A percentile compares a stretch with the other conserved stretches of the same genome.
These are phyloP conservation scores for Paramecium sexaurelia DNA, from an alignment of 73 alveolate species.

Conservation along the genomic window DNA sequence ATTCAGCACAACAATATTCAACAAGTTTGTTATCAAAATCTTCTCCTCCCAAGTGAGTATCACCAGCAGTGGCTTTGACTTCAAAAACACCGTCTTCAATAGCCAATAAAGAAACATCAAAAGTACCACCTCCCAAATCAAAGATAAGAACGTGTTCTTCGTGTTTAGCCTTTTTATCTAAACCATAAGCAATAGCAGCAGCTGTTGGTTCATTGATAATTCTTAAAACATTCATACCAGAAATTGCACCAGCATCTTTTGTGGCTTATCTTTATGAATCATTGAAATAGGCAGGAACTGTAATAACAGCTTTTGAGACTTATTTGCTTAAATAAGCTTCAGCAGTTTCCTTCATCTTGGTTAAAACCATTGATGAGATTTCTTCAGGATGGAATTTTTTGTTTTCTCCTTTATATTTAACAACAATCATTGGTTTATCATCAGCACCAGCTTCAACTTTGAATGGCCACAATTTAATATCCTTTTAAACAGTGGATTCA, in stretches of 20 bases:
- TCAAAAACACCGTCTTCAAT: constrained; percentile 88
- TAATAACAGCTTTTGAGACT: constrained; percentile 87
- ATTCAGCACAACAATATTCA: constrained; percentile 72
- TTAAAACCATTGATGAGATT: constrained; percentile 84
- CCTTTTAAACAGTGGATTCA: constrained; percentile 79
- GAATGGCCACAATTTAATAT: constrained; percentile 88
- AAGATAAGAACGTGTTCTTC: constrained; percentile 83
- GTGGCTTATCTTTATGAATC: constrained; percentile 87
- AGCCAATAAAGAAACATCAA: constrained; percentile 76
- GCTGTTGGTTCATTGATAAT: constrained; percentile 92
- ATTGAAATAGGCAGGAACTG: constrained; percentile 88
- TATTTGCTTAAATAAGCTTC: constrained; percentile 82
- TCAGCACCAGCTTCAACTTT: constrained; percentile 82
- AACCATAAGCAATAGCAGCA: constrained; percentile 95
- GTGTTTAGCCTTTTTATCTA: constrained; percentile 79
- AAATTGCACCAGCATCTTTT: constrained; percentile 88
- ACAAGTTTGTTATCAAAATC: too few relatives aligned
- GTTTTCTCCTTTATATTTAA: constrained; percentile 73
- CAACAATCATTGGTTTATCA: constrained; percentile 85
- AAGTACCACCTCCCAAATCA: constrained; percentile 93
- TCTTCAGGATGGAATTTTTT: constrained; percentile 90
- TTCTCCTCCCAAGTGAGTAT: too few relatives aligned
- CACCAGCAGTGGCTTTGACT: constrained; percentile 69
- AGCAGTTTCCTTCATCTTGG: constrained; percentile 89
- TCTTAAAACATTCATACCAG: constrained; percentile 82